Evolutionary conservation across 495 filamentous ascomycete genomes (phyloP), one percentile per base, ranked within the genome.

Genomic region (Hypoxylon trugodes): DNA sequence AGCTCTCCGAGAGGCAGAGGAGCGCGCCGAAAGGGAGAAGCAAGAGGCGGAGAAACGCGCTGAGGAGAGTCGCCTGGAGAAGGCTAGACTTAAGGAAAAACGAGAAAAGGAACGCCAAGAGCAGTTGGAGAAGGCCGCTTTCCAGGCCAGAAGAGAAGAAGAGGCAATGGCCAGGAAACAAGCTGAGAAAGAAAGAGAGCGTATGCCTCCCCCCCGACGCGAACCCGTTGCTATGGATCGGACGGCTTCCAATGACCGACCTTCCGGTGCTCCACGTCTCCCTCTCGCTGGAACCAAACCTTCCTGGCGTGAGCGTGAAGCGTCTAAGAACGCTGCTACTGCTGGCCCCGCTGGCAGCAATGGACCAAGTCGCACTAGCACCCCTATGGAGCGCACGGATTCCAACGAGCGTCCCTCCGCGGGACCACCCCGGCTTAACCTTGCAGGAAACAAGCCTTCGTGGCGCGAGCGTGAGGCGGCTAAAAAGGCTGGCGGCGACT

Each of bases 401-500:
- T 82, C 83, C 58, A 74, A 80, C 62, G 87, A 87, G 53, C 78
- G 83, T 36, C 76, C 81, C 22, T 53, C 69, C 6, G 30, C 48
- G 28, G 84, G 81, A 16, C 85, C 89, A 46, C 90, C 92, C 16
- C 86, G 85, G 59, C 82, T 96, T 71, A 79, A 81, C 55, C 80
- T 96, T 53, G 80, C 83, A 48, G 87, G 86, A 38, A 65, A 58
- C 69, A 87, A 86, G 74, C 77, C 85, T 28, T 86, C 81, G 68
- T 97, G 93, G 93, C 89, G 93, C 76, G 93, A 97, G n/a, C 85
- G 91, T 38, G 79, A 90, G 74, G 90, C 89, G 40, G 86, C 86
- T 61, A 92, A 84, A 75, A 74, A 76, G 51, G 73, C 79, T 38
- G 69, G 55, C 24, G 59, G 32, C 7, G 50, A 28, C 48, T 30